Base-by-base conservation (phyloP, 805 yeast species). In the Lachancea quebecensis region DNA sequence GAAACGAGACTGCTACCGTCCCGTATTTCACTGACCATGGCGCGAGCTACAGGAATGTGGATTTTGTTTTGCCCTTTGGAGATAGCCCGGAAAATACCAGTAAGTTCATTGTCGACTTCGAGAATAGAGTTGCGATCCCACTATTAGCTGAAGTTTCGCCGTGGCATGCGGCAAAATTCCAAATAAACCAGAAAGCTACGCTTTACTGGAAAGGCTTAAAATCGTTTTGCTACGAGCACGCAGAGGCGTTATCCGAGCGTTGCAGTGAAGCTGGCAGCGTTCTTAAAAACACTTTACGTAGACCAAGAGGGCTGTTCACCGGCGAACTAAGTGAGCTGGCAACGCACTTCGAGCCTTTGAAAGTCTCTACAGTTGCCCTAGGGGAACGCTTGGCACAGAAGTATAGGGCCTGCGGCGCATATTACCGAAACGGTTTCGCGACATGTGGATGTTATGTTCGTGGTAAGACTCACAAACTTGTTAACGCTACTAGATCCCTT, bases 1-100 rank as follows among this genome's bases (percentile, higher is more conserved):
- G 37, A 15, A 10, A 39, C 11, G 43, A 30, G n/a, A 14, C 25
- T n/a, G 18, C 47, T 5, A 29, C 39, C n/a, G 30, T 36, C 6
- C 47, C 47, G n/a, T 35, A 39, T 36, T 39, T 44, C 31, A 44
- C 47, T 11, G 21, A 35, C n/a, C 43, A 44, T 25, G 47, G 47
- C 21, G 40, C 43, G 11, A 35, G 36, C 12, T 44, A 39, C 40
- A 28, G 34, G 9, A 21, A 35, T 21, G 36, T 39, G 11, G 47
- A 44, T n/a, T 38, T 44, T 33, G 37, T 39, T 9, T 12, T 44
- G 16, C 47, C 47, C 12, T 34, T 35, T 35, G 43, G 38, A 10
- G 36, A 39, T n/a, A 16, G 17, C 28, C 12, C 38, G 7, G 33
- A 25, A n/a, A 17, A 38, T 25, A 17, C 33, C 27, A 39, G 44